Evolutionary conservation across 192 early-diverging fungal species (phyloP).

Genomic region (Lobosporangium transversale): DNA sequence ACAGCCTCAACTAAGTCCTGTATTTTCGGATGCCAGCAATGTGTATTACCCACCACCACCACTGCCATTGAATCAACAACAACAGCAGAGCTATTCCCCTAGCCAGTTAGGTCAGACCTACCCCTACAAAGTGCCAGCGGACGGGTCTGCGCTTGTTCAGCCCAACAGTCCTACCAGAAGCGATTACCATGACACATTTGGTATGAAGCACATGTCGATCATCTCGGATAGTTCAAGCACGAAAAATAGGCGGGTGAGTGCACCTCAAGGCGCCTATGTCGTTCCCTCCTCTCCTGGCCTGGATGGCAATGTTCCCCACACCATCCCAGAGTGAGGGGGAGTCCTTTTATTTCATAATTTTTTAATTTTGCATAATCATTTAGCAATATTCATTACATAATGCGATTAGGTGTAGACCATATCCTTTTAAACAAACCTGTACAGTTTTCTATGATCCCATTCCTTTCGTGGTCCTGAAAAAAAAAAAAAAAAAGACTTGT

Average conservation of each 20-base stretch:
- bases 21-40: not conserved
- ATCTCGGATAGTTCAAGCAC: not conserved
- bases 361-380: too few relatives aligned
- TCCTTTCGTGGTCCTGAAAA: too few relatives aligned
- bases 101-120: not conserved
- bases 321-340: too few relatives aligned
- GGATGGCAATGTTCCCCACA: too few relatives aligned
- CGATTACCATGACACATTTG: constrained; percentile 15
- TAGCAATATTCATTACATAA: too few relatives aligned
- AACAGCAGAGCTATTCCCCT: not conserved
- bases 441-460: too few relatives aligned
- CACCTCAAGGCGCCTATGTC: constrained; percentile 7
- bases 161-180: not conserved
- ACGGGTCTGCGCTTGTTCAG: not conserved
- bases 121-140: constrained; percentile 4
- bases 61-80: not conserved
- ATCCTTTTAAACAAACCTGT: too few relatives aligned
- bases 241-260: not conserved
- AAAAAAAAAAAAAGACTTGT: too few relatives aligned
- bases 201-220: not conserved
- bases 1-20: not conserved
- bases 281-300: not conserved
- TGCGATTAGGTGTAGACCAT: too few relatives aligned
- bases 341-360: too few relatives aligned
- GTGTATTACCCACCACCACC: constrained; percentile 26